phyloP scores from a whole-genome alignment of 2,329 filamentous ascomycete species.

The Colletotrichum nymphaeae region DNA sequence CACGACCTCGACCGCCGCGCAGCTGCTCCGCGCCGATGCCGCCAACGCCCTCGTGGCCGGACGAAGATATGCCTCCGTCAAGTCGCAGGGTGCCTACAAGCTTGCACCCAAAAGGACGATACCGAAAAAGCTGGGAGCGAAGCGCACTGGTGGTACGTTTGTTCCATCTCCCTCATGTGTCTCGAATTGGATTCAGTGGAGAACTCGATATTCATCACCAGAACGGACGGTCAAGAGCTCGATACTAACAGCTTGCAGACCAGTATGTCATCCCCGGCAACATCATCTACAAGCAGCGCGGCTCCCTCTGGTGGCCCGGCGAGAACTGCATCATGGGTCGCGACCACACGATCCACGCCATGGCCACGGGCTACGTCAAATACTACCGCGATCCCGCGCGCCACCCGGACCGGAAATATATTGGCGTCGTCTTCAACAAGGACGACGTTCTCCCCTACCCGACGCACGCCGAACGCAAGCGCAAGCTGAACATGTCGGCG shows the following conservation, averaged over 20 bases:
- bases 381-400: constrained; percentile 91
- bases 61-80: constrained; percentile 67
- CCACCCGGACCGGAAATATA: constrained; percentile 92
- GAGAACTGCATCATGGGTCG: constrained; percentile 96
- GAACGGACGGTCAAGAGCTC: not conserved
- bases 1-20: constrained; percentile 26
- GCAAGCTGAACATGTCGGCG: constrained; percentile 80
- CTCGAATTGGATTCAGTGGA: not conserved
- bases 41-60: constrained; percentile 58
- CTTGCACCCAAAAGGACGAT: constrained; percentile 68
- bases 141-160: constrained; percentile 84
- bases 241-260: constrained; percentile 60
- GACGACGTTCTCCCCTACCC: constrained; percentile 83
- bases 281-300: constrained; percentile 97
- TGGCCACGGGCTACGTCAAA: constrained; percentile 88
- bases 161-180: too few relatives aligned
- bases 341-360: constrained; percentile 95
- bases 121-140: constrained; percentile 90
- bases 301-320: constrained; percentile 93
- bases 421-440: constrained; percentile 90
- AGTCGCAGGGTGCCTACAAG: constrained; percentile 77
- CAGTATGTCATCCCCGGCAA: constrained; percentile 96
- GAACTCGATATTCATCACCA: not conserved
- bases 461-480: constrained; percentile 76
- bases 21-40: constrained; percentile 33